phyloP scores from a whole-genome alignment of 495 filamentous ascomycete genomes.

The Aeminium ludgeri region DNA sequence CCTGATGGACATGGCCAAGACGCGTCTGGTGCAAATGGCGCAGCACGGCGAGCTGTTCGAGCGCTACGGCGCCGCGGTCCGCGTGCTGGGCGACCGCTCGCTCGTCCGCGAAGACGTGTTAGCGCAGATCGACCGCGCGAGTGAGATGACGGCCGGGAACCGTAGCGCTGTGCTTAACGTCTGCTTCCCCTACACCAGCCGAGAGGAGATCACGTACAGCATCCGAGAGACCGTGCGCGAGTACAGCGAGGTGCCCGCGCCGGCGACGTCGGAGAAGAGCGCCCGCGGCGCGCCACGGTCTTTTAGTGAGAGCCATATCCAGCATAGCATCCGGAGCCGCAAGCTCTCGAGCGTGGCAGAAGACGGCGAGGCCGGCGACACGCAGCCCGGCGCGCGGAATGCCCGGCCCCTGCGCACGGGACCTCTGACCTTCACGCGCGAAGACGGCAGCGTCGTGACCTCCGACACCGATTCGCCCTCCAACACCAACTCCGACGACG shows the following conservation, averaged over 20 bases:
- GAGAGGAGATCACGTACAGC: slow-evolving; percentile 89
- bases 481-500: too few species aligned
- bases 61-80: slow-evolving; percentile 73
- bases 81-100: slow-evolving; percentile 65
- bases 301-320: slow-evolving; percentile 76
- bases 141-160: slow-evolving; percentile 68
- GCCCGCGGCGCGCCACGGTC: too few species aligned
- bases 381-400: background rate
- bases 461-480: slow-evolving; percentile 24
- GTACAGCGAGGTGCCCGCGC: slow-evolving; percentile 43
- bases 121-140: slow-evolving; percentile 67
- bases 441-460: slow-evolving; percentile 14
- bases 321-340: slow-evolving; percentile 52
- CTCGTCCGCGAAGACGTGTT: slow-evolving; percentile 72
- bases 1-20: slow-evolving; percentile 93
- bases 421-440: background rate
- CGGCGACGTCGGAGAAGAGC: slow-evolving; percentile 30
- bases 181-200: slow-evolving; percentile 91
- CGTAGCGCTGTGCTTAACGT: slow-evolving; percentile 77
- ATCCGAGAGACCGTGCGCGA: slow-evolving; percentile 72
- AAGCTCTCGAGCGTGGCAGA: slow-evolving; percentile 27
- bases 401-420: background rate
- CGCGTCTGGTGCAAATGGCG: slow-evolving; percentile 74
- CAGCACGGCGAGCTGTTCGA: slow-evolving; percentile 90
- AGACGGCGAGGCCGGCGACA: slow-evolving; percentile 10